phyloP scores from a whole-genome alignment of 129 eudicot genomes.

The Logfia minima region DNA sequence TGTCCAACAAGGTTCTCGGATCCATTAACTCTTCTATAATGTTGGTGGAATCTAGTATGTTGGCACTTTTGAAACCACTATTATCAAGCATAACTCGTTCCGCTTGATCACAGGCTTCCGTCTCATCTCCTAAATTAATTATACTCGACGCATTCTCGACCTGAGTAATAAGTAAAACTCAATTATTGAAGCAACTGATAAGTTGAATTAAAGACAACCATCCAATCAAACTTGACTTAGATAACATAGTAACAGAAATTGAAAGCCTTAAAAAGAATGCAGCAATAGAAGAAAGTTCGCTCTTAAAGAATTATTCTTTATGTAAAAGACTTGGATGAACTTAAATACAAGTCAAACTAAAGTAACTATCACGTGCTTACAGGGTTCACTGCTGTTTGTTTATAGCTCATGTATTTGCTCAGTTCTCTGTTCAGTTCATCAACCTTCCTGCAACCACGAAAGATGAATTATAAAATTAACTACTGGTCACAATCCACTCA shows the following conservation, averaged over 20 bases:
- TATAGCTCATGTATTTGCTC: slow-evolving; percentile 33
- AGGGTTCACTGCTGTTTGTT: slow-evolving; percentile 40
- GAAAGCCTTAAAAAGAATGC: background rate
- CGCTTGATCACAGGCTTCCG: slow-evolving; percentile 28
- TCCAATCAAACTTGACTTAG: background rate
- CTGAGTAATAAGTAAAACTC: slow-evolving; percentile 38
- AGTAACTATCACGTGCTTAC: slow-evolving; percentile 38
- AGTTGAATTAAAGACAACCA: background rate
- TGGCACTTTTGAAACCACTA: slow-evolving; percentile 28
- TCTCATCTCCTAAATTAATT: slow-evolving; percentile 37
- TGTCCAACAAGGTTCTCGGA: slow-evolving; percentile 45
- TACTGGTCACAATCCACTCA: slow-evolving; percentile 18
- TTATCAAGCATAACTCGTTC: slow-evolving; percentile 30
- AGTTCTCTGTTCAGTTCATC: slow-evolving; percentile 52
- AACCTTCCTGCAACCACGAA: slow-evolving; percentile 46
- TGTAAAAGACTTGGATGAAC: background rate
- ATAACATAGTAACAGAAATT: background rate
- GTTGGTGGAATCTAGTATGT: slow-evolving; percentile 24
- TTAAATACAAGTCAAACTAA: background rate
- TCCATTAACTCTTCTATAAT: slow-evolving; percentile 48
- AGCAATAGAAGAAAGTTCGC: background rate
- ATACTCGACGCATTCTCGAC: slow-evolving; percentile 28
- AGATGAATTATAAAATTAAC: slow-evolving; percentile 16
- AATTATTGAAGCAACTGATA: background rate
- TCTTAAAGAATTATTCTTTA: background rate